Percentiles rank a stretch among this genome's conserved stretches.
Conservation (phyloP, 345 rosid species). For the Pugionium dolabratum region DNA sequence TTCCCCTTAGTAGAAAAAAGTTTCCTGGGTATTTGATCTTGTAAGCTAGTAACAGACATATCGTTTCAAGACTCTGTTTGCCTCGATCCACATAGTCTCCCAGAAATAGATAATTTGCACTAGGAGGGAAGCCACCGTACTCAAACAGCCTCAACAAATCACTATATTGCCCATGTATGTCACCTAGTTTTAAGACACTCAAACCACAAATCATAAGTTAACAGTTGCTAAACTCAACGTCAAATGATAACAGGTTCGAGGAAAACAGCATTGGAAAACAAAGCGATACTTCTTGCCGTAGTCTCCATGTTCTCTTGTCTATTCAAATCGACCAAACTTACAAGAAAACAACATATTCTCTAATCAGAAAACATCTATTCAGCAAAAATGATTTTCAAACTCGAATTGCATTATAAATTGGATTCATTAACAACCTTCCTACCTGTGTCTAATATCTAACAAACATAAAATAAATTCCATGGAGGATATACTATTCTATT, state of each 20-base stretch:
- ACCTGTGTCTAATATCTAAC: neutral
- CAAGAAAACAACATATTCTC: slow-evolving; percentile 8
- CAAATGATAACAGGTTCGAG: slow-evolving; percentile 1
- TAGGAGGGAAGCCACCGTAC: slow-evolving; percentile 94
- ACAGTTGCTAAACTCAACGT: neutral
- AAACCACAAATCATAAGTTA: slow-evolving; percentile 10
- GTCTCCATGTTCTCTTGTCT: neutral
- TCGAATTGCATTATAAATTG: slow-evolving; percentile 2
- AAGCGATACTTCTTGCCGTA: neutral
- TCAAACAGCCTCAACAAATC: slow-evolving; percentile 90
- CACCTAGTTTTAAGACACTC: slow-evolving; percentile 52
- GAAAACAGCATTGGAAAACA: neutral
- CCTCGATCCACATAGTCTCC: slow-evolving; percentile 98
- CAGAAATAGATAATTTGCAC: slow-evolving; percentile 77
- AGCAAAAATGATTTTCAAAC: neutral
- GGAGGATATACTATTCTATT: neutral
- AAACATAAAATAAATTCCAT: slow-evolving; percentile 8
- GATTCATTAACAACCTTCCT: neutral
- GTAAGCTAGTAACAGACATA: slow-evolving; percentile 87
- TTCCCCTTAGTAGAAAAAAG: slow-evolving; percentile 88
- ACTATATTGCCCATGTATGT: slow-evolving; percentile 91
- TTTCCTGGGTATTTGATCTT: slow-evolving; percentile 91
- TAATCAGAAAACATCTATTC: slow-evolving; percentile 7
- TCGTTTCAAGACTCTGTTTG: slow-evolving; percentile 94
- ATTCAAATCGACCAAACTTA: slow-evolving; percentile 18